phyloP scores from a whole-genome alignment of 2,329 filamentous ascomycete genomes.

The Epichloe brachyelytri region DNA sequence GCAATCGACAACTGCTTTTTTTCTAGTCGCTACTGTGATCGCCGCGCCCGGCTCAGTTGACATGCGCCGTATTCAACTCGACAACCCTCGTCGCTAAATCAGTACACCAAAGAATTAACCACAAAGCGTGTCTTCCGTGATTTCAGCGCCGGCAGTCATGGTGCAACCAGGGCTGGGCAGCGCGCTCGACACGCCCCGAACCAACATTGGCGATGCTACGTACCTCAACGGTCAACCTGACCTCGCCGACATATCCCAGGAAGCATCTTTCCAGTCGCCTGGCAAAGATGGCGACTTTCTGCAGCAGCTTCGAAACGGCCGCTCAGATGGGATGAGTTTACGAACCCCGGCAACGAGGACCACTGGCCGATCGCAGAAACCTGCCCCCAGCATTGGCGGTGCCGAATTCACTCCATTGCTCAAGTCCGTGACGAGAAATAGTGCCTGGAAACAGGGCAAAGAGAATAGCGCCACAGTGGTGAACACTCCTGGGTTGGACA shows the following conservation, averaged over 20 bases:
- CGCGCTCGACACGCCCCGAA: slow-evolving; percentile 74
- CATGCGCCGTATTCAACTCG: not conserved
- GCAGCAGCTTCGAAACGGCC: slow-evolving; percentile 58
- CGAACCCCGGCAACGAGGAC: slow-evolving; percentile 60
- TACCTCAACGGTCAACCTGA: slow-evolving; percentile 58
- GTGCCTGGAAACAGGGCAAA: slow-evolving; percentile 50
- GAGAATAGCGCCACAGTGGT: slow-evolving; percentile 45
- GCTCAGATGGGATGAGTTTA: slow-evolving; percentile 41
- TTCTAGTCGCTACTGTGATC: not conserved
- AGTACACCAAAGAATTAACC: not conserved
- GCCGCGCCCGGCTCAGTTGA: not conserved
- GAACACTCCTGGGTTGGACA: slow-evolving; percentile 57
- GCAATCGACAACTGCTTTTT: not conserved
- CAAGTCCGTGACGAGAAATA: slow-evolving; percentile 65
- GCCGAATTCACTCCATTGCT: slow-evolving; percentile 91
- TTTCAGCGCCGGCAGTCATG: slow-evolving; percentile 31
- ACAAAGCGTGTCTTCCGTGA: not conserved
- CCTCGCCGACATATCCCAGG: slow-evolving; percentile 68
- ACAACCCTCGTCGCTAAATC: not conserved
- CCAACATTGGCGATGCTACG: slow-evolving; percentile 72
- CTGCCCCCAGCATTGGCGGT: slow-evolving; percentile 49
- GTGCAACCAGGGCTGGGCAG: slow-evolving; percentile 47
- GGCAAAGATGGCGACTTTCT: slow-evolving; percentile 57
- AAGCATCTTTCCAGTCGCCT: slow-evolving; percentile 76
- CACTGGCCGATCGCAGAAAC: slow-evolving; percentile 60